phyloP scores from a whole-genome alignment of 768 basidiomycete species.

The Boletus insuetus region DNA sequence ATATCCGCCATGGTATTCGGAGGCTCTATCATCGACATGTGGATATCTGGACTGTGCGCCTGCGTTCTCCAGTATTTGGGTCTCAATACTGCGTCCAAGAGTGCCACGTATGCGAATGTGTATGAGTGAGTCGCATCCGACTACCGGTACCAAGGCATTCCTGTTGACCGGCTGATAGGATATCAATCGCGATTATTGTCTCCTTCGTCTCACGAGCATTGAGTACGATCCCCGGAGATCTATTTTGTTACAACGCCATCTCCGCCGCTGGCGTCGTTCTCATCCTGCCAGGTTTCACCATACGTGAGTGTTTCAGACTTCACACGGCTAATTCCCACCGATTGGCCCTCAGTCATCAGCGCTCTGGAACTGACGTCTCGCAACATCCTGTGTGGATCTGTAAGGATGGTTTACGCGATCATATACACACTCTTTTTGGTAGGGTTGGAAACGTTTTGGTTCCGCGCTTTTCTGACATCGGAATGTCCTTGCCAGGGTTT shows the following conservation, averaged over 20 bases:
- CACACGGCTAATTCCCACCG: not conserved
- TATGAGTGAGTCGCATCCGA: slow-evolving; percentile 68
- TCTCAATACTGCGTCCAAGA: slow-evolving; percentile 78
- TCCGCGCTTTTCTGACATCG: slow-evolving; percentile 4
- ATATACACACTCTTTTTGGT: slow-evolving; percentile 84
- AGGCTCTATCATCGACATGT: slow-evolving; percentile 79
- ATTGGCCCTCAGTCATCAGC: slow-evolving; percentile 54
- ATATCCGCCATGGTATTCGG: slow-evolving; percentile 84
- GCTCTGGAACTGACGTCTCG: slow-evolving; percentile 79
- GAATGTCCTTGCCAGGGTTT: slow-evolving; percentile 54
- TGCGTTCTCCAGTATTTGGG: slow-evolving; percentile 76
- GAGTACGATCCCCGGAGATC: slow-evolving; percentile 66
- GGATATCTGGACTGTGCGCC: slow-evolving; percentile 70
- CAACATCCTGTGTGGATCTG: slow-evolving; percentile 78
- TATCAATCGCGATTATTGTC: slow-evolving; percentile 80
- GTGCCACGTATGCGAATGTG: slow-evolving; percentile 90
- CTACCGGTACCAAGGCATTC: not conserved
- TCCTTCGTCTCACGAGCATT: slow-evolving; percentile 79
- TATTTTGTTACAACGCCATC: slow-evolving; percentile 89
- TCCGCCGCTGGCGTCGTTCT: slow-evolving; percentile 89
- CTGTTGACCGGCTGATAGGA: slow-evolving; percentile 41
- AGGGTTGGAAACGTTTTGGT: slow-evolving; percentile 14
- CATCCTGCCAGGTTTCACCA: slow-evolving; percentile 84
- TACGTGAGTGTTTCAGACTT: slow-evolving; percentile 49
- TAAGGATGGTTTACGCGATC: slow-evolving; percentile 81